Evolutionary conservation across 768 basidiomycete genomes (phyloP), one percentile per base, ranked within the genome.

Genomic region (Termitomyces sp.): DNA sequence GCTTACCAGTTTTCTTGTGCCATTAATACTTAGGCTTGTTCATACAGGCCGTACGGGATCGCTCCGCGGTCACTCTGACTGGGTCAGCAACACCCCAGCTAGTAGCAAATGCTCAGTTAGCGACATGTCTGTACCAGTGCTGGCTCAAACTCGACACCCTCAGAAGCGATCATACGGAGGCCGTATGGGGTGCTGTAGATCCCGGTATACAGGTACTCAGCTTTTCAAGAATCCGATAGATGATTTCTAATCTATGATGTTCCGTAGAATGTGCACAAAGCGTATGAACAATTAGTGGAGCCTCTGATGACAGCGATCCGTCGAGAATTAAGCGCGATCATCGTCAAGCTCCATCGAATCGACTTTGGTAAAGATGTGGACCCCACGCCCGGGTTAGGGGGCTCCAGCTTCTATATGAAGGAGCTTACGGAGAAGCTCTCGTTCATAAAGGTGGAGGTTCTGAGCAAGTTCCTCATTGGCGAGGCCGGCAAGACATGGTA

Each of bases 81-180:
- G 93, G 93, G 1, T 87, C 90, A 32, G 87, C 91, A 0, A 92
- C 90, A 2, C 78, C 85, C 3, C 88, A 92, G 54, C 94, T 94
- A 61, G 67, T 79, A 1, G 66, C 83, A 46, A 98, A 98, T 63
- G 87, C 82, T 10, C 83, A 85, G 61, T 66, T 98, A 12, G 85
- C 87, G 19, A 88, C 83, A 10, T 92, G 84, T 61, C 64, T 97
- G 35, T 92, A 92, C 65, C 84, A 92, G 58, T 84, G 83, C 61
- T 89, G 85, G 79, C 68, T 71, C 1, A 82, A 84, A 10, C 76
- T 96, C 5, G 73, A 75, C n/a, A 82, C 79, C 54, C 75, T 92
- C 2, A 74, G 79, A 40, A 77, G 78, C 6, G 90, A 93, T 55
- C 85, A 94, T 60, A 70, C 82, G 2, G 78, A 81, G 8, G 73